Evolutionary conservation across 75 land plant genomes (phyloP), one percentile per base, ranked within the genome.

Genomic region (Chamaecyparis obtusa): DNA sequence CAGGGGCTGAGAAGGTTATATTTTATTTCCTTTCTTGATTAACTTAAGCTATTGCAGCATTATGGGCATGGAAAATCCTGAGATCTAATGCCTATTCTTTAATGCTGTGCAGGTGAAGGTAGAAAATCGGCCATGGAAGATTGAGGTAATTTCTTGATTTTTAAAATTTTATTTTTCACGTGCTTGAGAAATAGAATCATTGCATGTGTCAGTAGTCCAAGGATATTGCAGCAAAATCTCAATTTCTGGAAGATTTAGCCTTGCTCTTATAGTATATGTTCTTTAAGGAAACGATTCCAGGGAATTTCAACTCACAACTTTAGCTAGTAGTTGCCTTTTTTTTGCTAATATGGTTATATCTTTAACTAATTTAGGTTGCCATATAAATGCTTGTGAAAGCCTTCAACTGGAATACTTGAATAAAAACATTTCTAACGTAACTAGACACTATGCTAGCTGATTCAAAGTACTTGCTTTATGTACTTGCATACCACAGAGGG

Each of bases 1-100:
- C 95, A 49, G 89, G 97, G 24, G 94, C 95, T 56, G 99, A 98
- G 77, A 96, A 98, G 99, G 99, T 96, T 44, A 32, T 16, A 6
- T 60, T 36, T 88, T 44, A 7, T 72, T 78, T 8, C 8, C 24
- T 83, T 32, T 24, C 15, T 64, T 27, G 35, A 51, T 13, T 74
- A 78, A 35, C 36, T 69, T 37, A 71, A 33, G 56, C 16, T 14
- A 30, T 27, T 43, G 11, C 30, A 81, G 43, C 11, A n/a, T 44
- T 81, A 46, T 81, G 46, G 54, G n/a, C 46, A 11, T 81, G 83
- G 16, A 41, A 46, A 35, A 33, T 55, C 16, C 0, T 56, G 9
- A 84, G 36, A 39, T 16, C 24, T 56, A 84, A 56, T 56, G 17
- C 36, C 44, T 33, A 5, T 87, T 90, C 43, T 87, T 48, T 76